phyloP scores from a whole-genome alignment of 495 filamentous ascomycete species.

The Lepraria neglecta region DNA sequence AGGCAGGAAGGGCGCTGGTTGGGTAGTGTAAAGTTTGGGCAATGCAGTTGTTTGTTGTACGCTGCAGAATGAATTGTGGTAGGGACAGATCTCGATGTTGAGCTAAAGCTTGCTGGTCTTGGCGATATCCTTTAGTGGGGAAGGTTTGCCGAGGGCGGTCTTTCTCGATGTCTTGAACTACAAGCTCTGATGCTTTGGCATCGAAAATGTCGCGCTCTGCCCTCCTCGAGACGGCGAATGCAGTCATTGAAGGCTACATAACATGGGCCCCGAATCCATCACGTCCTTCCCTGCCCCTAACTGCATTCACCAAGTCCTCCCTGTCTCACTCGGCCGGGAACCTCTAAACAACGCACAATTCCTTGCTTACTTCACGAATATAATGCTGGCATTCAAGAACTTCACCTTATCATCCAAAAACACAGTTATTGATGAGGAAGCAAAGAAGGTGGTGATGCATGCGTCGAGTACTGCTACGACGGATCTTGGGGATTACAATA shows the following conservation, averaged over 20 bases:
- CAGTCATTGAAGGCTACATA: conserved; percentile 4
- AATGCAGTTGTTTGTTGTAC: no score
- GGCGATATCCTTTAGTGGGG: no score
- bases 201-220: not conserved
- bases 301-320: conserved; percentile 6
- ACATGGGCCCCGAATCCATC: not conserved
- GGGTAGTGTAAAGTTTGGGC: not conserved
- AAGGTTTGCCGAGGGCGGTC: no score
- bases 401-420: not conserved
- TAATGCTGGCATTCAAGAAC: not conserved
- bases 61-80: no score
- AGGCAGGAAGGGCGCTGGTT: not conserved
- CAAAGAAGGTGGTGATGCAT: conserved; percentile 23
- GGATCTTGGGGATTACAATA: conserved; percentile 28
- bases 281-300: not conserved
- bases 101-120: no score
- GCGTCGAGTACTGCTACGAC: conserved; percentile 29
- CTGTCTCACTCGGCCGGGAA: not conserved
- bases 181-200: no score
- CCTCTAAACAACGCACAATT: conserved; percentile 13
- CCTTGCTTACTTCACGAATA: conserved; percentile 1
- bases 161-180: no score
- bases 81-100: no score
- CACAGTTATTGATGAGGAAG: conserved; percentile 1
- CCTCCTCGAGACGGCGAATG: not conserved